Base-by-base conservation (phyloP, 1,284 basidiomycete genomes). In the Exobasidium cylindrosporum region DNA sequence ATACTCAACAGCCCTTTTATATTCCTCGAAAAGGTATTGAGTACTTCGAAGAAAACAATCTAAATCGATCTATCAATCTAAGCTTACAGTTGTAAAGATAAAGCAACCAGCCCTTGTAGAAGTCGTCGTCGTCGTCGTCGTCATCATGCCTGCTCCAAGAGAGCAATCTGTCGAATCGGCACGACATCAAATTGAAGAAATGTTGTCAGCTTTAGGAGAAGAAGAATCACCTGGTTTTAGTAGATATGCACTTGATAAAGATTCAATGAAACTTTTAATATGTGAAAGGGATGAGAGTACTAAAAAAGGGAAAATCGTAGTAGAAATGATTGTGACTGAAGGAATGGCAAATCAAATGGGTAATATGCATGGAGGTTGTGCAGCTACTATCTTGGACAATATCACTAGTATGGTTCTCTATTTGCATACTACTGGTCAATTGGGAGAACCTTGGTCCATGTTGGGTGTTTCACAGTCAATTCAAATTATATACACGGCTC, bases 391-490 rank as follows among this genome's bases (percentile, higher is more conserved):
- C 3, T 64, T 74, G 6, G 72, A 74, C 64, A 68, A 68, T 56
- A 50, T 74, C 23, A 69, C 72, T 4, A 67, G 67, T 47, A 67
- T 71, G 65, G 55, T 52, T 3, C 47, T 69, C 43, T 67, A 60
- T 10, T 59, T 71, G 29, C 73, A 76, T 53, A 67, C 69, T 2
- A 61, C 65, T 4, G 71, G 69, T n/a, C 59, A 60, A 64, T 1
- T 53, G 62, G 32, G 54, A 55, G 59, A 65, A 23, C 73, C 73
- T 0, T 78, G 76, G 76, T 62, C 66, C 31, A 68, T 69, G 64
- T 65, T 75, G n/a, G 76, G 76, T 52, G 73, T 78, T 11, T 71
- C 74, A 49, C 71, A 75, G 46, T 70, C 71, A 53, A 64, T 78
- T 50, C 68, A 61, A n/a, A 66, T 76, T 17, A 54, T 75, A 40